Evolutionary conservation across 2,329 filamentous ascomycete species (phyloP).

Genomic region (Aphanocladium album): DNA sequence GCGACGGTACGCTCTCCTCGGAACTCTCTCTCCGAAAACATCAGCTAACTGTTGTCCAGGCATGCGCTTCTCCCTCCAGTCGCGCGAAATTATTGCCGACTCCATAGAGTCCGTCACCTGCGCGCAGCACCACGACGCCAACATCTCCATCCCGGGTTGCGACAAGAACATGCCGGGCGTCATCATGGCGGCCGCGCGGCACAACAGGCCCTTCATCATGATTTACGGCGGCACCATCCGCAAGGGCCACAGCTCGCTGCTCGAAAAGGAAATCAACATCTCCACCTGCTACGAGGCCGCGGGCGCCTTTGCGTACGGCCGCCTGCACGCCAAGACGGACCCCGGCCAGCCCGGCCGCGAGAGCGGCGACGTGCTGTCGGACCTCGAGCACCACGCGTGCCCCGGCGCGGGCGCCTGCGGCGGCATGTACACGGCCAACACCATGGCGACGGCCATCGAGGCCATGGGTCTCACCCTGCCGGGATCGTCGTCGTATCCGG

Average conservation of each 20-base stretch:
- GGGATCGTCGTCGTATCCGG: conserved; percentile 79
- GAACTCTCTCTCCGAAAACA: neutral
- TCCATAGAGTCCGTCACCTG: conserved; percentile 90
- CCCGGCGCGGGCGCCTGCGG: conserved; percentile 55
- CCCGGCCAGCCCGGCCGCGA: conserved; percentile 59
- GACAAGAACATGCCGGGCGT: conserved; percentile 98
- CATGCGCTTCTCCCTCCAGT: conserved; percentile 91
- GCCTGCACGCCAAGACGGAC: conserved; percentile 63
- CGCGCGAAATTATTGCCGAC: conserved; percentile 88
- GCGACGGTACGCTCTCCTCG: conserved; percentile 57
- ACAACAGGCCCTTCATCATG: conserved; percentile 92
- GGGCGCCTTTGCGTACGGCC: conserved; percentile 75
- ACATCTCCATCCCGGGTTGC: conserved; percentile 87
- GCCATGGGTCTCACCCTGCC: conserved; percentile 77
- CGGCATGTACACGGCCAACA: conserved; percentile 82
- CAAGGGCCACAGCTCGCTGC: conserved; percentile 73
- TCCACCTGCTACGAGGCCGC: conserved; percentile 83
- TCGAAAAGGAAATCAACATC: conserved; percentile 80
- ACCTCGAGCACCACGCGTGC: conserved; percentile 76
- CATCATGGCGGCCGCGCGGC: conserved; percentile 82
- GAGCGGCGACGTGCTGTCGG: conserved; percentile 74
- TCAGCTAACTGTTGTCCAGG: conserved; percentile 42
- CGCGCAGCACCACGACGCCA: conserved; percentile 88
- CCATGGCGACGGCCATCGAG: conserved; percentile 79
- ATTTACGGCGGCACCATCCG: conserved; percentile 90